phyloP scores from a whole-genome alignment of 768 basidiomycete species.

The Paxillus ammoniavirescens region DNA sequence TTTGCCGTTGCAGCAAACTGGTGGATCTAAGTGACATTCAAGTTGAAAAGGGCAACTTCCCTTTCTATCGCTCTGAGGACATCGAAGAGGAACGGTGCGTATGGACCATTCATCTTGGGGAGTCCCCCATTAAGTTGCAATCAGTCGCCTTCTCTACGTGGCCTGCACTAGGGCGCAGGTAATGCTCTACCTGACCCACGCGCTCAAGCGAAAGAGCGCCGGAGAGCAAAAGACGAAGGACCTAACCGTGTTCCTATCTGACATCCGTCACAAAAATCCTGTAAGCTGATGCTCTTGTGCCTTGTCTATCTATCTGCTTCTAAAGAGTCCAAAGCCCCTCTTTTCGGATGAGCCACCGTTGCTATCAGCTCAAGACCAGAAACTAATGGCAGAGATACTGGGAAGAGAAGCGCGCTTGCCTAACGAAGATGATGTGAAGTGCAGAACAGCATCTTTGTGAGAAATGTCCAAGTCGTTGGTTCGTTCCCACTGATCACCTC shows the following conservation, averaged over 20 bases:
- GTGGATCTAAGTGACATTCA: neutral
- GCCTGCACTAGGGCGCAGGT: constrained; percentile 85
- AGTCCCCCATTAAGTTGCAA: neutral
- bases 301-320: neutral
- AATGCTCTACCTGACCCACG: constrained; percentile 59
- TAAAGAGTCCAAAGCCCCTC: constrained; percentile 23
- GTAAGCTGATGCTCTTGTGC: constrained; percentile 36
- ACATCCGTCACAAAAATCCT: constrained; percentile 39
- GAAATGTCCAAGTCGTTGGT: constrained; percentile 19
- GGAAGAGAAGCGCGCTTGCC: constrained; percentile 37
- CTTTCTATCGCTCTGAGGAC: constrained; percentile 72
- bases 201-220: constrained; percentile 47
- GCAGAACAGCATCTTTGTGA: constrained; percentile 49
- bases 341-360: constrained; percentile 46
- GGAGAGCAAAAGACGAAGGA: constrained; percentile 52
- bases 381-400: constrained; percentile 54
- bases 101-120: neutral
- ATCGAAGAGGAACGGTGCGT: constrained; percentile 76
- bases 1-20: neutral
- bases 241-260: constrained; percentile 58
- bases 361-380: constrained; percentile 43
- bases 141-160: constrained; percentile 81
- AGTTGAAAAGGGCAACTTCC: constrained; percentile 77
- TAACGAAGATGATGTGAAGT: constrained; percentile 41
- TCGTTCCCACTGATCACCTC: neutral